phyloP scores from a whole-genome alignment of 495 filamentous ascomycete species.

The Penicillium robsamsonii region DNA sequence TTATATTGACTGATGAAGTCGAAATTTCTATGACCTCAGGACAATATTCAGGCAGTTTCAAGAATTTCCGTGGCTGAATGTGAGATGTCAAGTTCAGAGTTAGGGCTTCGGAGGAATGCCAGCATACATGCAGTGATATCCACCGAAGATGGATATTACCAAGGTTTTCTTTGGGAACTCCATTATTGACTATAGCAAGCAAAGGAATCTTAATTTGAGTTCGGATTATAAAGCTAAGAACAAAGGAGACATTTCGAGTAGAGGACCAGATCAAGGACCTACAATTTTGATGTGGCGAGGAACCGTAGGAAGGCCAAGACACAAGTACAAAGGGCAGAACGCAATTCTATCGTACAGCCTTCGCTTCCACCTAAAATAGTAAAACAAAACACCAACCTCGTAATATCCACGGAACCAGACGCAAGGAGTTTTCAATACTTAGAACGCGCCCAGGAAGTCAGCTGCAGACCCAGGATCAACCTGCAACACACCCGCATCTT shows the following conservation, averaged over 20 bases:
- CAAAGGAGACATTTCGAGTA: not conserved
- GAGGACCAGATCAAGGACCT: not conserved
- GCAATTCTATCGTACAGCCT: conserved; percentile 15
- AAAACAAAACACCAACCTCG: not conserved
- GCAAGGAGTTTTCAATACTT: not conserved
- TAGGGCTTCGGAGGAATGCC: conserved; percentile 5
- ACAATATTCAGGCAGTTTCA: not conserved
- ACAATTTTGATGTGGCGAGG: not conserved
- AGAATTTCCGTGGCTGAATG: not conserved
- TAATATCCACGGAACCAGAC: not conserved
- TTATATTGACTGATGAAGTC: not conserved
- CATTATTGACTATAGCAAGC: not conserved
- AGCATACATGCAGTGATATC: not conserved
- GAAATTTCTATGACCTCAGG: not conserved
- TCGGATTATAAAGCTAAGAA: not conserved
- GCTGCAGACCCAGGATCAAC: conserved; percentile 16
- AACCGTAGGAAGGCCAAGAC: not conserved
- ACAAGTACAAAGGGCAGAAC: conserved; percentile 1
- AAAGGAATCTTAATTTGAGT: not conserved
- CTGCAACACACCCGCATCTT: conserved; percentile 1
- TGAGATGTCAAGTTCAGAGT: not conserved
- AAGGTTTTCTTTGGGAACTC: not conserved
- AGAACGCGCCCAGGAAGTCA: conserved; percentile 25
- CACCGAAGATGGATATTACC: not conserved
- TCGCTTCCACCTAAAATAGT: not conserved